Percentiles rank a stretch among this genome's conserved stretches.
Conservation (phyloP, 495 filamentous ascomycete species). For the Podospora sp. region DNA sequence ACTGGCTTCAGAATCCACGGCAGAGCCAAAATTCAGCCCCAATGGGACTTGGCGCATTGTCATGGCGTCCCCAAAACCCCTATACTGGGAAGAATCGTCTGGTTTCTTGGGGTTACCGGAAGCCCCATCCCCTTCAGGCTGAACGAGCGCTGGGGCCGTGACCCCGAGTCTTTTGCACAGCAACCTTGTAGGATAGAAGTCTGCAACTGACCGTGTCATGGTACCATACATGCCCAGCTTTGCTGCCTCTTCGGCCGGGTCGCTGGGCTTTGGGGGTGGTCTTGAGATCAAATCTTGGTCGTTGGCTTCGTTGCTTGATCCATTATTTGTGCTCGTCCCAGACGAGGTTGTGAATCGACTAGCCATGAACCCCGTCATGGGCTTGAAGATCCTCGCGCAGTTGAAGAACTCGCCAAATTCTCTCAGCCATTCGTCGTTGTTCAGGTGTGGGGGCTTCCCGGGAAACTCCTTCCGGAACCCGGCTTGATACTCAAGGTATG, state of each 20-base stretch:
- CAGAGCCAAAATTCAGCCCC: constrained; percentile 18
- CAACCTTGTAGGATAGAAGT: constrained; percentile 80
- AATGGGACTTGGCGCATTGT: constrained; percentile 14
- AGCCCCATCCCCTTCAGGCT: constrained; percentile 54
- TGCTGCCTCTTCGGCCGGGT: constrained; percentile 87
- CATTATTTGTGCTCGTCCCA: constrained; percentile 33
- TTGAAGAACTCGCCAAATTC: constrained; percentile 87
- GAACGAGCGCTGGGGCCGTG: constrained; percentile 71
- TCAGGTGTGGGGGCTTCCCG: constrained; percentile 51
- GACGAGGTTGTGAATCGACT: constrained; percentile 79
- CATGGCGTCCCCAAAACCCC: constrained; percentile 5
- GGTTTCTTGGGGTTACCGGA: constrained; percentile 34
- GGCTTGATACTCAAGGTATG: constrained; percentile 78
- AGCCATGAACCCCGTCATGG: constrained; percentile 88
- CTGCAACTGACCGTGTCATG: constrained; percentile 71
- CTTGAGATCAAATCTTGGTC: constrained; percentile 54
- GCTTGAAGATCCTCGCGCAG: constrained; percentile 90
- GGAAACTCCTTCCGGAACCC: constrained; percentile 64
- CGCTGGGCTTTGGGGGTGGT: constrained; percentile 64
- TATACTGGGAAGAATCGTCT: constrained; percentile 41
- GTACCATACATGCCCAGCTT: constrained; percentile 89
- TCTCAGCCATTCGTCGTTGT: constrained; percentile 70
- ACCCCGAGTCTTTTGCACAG: constrained; percentile 94
- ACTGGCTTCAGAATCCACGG: constrained; percentile 35
- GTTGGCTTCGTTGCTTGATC: constrained; percentile 26